Percentiles rank a stretch among this genome's conserved stretches.
phyloP scores from a whole-genome alignment of 2,329 filamentous ascomycete genomes.

The Trichophyton equinum region DNA sequence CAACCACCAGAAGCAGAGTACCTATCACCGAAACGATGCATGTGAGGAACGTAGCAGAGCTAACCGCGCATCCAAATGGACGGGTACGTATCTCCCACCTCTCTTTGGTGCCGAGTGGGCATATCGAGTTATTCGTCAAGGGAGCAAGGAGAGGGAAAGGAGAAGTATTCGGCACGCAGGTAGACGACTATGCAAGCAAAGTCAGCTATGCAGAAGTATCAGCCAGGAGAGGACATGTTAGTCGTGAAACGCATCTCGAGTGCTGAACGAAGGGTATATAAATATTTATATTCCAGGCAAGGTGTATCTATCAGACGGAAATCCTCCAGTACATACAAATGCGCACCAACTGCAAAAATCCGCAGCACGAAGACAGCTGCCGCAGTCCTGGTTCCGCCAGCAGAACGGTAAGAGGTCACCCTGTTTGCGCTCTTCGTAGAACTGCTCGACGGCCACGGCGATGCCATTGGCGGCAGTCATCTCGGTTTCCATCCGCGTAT shows the following conservation, averaged over 20 bases:
- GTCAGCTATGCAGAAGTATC: neutral
- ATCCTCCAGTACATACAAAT: constrained; percentile 19
- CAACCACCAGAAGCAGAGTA: constrained; percentile 18
- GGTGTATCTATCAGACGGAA: neutral
- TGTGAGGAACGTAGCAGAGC: constrained; percentile 29
- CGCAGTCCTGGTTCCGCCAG: constrained; percentile 28
- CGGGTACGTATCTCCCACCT: constrained; percentile 31
- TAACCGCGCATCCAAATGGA: constrained; percentile 31
- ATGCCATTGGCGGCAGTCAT: neutral
- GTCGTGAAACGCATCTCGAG: no score
- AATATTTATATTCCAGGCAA: neutral
- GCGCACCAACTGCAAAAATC: constrained; percentile 29
- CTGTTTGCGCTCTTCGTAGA: constrained; percentile 14
- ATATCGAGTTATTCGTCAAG: constrained; percentile 24
- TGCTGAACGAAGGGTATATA: neutral
- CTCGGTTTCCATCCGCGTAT: neutral
- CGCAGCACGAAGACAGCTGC: constrained; percentile 22
- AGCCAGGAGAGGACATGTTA: no score
- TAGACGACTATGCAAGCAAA: constrained; percentile 21
- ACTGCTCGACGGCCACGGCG: constrained; percentile 8
- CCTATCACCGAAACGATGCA: constrained; percentile 22
- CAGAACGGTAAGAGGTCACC: constrained; percentile 21
- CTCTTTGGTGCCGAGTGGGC: constrained; percentile 29
- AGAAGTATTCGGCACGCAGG: constrained; percentile 29
- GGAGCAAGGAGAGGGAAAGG: constrained; percentile 29